Evolutionary conservation across 371 early-diverging fungal genomes (phyloP), one percentile per base, ranked within the genome.

Genomic region (Mortierella sp.): DNA sequence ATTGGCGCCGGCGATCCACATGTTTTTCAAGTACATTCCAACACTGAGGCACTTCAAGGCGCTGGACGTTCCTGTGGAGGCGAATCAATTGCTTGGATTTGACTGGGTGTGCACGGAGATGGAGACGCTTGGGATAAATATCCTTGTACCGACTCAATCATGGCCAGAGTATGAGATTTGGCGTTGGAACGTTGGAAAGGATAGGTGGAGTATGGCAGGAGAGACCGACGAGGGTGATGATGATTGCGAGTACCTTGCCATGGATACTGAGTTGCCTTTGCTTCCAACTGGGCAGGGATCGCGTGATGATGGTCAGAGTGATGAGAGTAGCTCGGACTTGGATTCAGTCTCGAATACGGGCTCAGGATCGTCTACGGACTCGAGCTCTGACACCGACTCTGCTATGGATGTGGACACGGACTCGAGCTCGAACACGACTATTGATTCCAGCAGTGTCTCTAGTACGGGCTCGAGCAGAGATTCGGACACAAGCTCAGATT

Each of bases 21-120:
- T 78, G 71, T 73, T 69, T 24, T 59, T 82, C 61, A 50, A 21
- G 54, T 53, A 72, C 10, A 14, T 78, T 10, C 73, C 75, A 11
- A 69, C 67, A 11, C 70, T 82, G 28, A 72, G 55, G 53, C 74
- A 59, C 14, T 71, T 82, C 50, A 24, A 53, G 31, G 82, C 82
- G 14, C 19, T 71, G 48, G 37, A 37, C 2, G 75, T 82, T 14
- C 73, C 75, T 44, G 13, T 78, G 59, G 75, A 82, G 16, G 82
- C 82, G 4, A 34, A 44, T 43, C 14, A 48, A 1, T 31, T 82
- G 28, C 67, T 75, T 19, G 76, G 75, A 31, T 78, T 43, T 40
- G 75, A 75, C n/a, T 82, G 82, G 82, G 78, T 57, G 19, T 82
- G 78, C 54, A 72, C 53, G 4, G 69, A 55, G 0, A 11, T 82